phyloP scores from a whole-genome alignment of 2,329 filamentous ascomycete genomes.

The Phoma herbarum region DNA sequence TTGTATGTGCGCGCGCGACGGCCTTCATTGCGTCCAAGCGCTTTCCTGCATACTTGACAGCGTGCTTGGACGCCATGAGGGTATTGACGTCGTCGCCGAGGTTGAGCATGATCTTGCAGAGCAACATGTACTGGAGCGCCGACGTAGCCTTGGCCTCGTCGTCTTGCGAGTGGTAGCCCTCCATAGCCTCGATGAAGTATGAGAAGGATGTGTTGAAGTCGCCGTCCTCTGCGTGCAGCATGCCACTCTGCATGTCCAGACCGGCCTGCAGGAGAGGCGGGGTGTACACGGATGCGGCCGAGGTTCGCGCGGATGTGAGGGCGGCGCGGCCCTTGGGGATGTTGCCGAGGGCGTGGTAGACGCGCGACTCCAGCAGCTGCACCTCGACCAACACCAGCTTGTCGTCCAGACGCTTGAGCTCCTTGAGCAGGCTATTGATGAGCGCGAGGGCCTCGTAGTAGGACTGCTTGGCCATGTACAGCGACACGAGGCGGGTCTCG shows the following conservation, averaged over 20 bases:
- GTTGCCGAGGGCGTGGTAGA: slow-evolving; percentile 97
- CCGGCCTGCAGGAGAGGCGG: slow-evolving; percentile 94
- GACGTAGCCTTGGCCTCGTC: slow-evolving; percentile 91
- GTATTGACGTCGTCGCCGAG: slow-evolving; percentile 94
- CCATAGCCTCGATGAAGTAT: slow-evolving; percentile 98
- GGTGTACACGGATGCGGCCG: slow-evolving; percentile 95
- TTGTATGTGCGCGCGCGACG: slow-evolving; percentile 92
- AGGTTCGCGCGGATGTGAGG: slow-evolving; percentile 91
- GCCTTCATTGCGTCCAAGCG: slow-evolving; percentile 99
- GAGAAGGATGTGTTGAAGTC: slow-evolving; percentile 99
- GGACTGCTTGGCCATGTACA: slow-evolving; percentile 96
- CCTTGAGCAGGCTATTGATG: slow-evolving; percentile 94
- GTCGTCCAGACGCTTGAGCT: slow-evolving; percentile 97
- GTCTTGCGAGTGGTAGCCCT: slow-evolving; percentile 94
- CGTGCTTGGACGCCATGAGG: slow-evolving; percentile 95
- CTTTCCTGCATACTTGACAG: slow-evolving; percentile 93
- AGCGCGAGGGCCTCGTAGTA: slow-evolving; percentile 97
- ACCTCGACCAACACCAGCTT: slow-evolving; percentile 98
- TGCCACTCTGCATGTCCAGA: slow-evolving; percentile 98
- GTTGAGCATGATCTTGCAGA: slow-evolving; percentile 99
- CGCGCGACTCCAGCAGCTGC: slow-evolving; percentile 93
- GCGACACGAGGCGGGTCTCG: slow-evolving; percentile 89
- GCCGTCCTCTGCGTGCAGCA: slow-evolving; percentile 97
- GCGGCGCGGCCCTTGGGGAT: slow-evolving; percentile 95
- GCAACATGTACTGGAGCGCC: slow-evolving; percentile 97